Evolutionary conservation across 176 grass and related monocot species (phyloP), one percentile per base, ranked within the genome.

Genomic region (Canna indica): DNA sequence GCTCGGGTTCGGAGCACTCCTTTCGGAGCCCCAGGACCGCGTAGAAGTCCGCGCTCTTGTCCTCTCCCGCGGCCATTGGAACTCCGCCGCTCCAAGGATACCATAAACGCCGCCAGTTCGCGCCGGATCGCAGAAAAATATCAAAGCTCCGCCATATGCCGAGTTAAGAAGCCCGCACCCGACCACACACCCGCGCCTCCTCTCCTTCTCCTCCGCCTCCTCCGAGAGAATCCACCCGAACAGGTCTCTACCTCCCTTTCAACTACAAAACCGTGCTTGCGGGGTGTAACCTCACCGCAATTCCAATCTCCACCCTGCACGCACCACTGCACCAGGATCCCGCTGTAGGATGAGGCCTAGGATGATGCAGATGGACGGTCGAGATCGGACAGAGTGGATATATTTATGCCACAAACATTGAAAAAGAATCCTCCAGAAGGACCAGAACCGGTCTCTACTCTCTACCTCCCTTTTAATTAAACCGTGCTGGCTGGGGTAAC

Each of bases 1-100:
- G 85, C 53, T 96, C 91, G 7, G 70, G 59, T 44, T 86, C 85
- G 47, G 88, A 80, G 77, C 91, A 96, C 85, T 91, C 91, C 81
- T 91, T 96, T 13, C 73, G 81, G 39, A 96, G 85, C 41, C 91
- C 88, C 2, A 96, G 76, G 0, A 96, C 91, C 7, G 83, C 73
- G 69, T 96, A 96, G 3, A 96, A 84, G 64, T 96, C 85, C 68
- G 44, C 83, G 39, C 61, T 75, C 83, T 82, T 88, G 4, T 79
- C 69, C 22, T 69, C 78, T 57, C 83, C 81, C 50, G 60, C 42
- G 54, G 73, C 78, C 91, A 96, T 96, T 64, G 26, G 15, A 54
- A 54, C 50, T n/a, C 50, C 50, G 50, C 17, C 22, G 17, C 50
- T 18, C 3, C 50, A 1, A 54, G 4, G 50, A n/a, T 54, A 54